These are phyloP conservation scores for Dionaea muscipula DNA, from an alignment of 179 eudicot genomes.

Conservation along the genomic window DNA sequence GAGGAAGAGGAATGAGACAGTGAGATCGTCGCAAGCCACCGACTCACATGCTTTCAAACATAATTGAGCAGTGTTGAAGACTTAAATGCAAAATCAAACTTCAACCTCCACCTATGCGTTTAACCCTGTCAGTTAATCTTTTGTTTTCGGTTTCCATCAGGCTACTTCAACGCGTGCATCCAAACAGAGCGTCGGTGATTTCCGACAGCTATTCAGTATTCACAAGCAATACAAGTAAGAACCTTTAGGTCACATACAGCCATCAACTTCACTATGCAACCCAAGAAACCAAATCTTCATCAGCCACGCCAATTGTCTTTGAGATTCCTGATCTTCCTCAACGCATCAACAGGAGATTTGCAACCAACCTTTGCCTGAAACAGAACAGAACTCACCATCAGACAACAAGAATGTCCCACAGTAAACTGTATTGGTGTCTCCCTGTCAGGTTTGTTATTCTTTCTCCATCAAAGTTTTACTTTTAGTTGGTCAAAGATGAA, in stretches of 20 bases:
- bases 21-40: too few relatives aligned
- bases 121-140: too few relatives aligned
- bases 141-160: too few relatives aligned
- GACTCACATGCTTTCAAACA: too few relatives aligned
- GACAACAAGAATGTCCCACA: not conserved
- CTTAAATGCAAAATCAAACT: too few relatives aligned
- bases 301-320: conserved; percentile 92
- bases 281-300: not conserved
- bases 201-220: too few relatives aligned
- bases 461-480: not conserved
- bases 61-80: too few relatives aligned
- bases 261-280: not conserved
- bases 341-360: conserved; percentile 59
- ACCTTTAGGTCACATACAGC: not conserved
- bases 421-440: not conserved
- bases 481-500: not conserved
- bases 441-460: not conserved
- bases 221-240: too few relatives aligned
- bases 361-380: conserved; percentile 55
- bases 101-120: too few relatives aligned
- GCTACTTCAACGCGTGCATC: too few relatives aligned
- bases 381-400: not conserved
- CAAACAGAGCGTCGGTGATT: too few relatives aligned
- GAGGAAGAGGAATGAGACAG: too few relatives aligned
- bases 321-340: conserved; percentile 53